Percentiles rank a stretch among this genome's conserved stretches.
These are phyloP conservation scores for Kondoa malvinella DNA, from an alignment of 768 basidiomycete genomes.

Conservation along the genomic window DNA sequence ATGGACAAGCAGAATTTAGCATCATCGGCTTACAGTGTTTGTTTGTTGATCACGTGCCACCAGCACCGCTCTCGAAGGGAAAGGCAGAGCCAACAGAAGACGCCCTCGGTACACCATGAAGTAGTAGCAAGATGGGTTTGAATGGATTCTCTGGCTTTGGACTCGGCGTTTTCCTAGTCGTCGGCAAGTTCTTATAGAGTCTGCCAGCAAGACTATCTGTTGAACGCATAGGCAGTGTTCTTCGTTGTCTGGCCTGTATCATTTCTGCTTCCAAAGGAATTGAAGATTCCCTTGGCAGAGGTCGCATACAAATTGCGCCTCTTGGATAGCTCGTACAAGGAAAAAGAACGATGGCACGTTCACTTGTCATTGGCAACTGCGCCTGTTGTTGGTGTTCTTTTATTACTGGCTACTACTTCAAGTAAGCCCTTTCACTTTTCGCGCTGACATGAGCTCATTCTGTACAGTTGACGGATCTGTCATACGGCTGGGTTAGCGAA, in stretches of 20 bases:
- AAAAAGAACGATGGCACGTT: slow-evolving; percentile 21
- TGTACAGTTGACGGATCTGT: too few relatives aligned
- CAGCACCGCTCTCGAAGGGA: too few relatives aligned
- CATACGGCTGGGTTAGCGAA: too few relatives aligned
- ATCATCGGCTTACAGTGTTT: neutral
- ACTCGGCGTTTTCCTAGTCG: slow-evolving; percentile 20
- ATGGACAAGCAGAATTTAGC: neutral
- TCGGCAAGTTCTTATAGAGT: slow-evolving; percentile 15
- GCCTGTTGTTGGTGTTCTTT: slow-evolving; percentile 35
- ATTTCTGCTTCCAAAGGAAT: slow-evolving; percentile 6
- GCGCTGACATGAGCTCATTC: too few relatives aligned
- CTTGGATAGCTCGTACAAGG: neutral
- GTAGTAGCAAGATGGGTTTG: too few relatives aligned
- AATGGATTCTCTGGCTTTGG: slow-evolving; percentile 13
- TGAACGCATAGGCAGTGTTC: slow-evolving; percentile 9
- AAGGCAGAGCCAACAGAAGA: too few relatives aligned
- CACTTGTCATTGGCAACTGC: slow-evolving; percentile 30
- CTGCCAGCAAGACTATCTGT: neutral
- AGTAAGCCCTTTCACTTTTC: too few relatives aligned
- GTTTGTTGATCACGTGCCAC: too few relatives aligned
- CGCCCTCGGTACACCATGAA: too few relatives aligned
- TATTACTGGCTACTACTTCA: slow-evolving; percentile 33
- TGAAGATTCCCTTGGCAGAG: slow-evolving; percentile 8
- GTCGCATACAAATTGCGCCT: neutral
- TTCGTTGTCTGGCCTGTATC: slow-evolving; percentile 20